phyloP scores from a whole-genome alignment of 441 rosid genomes.

The Gossypium trilobum region DNA sequence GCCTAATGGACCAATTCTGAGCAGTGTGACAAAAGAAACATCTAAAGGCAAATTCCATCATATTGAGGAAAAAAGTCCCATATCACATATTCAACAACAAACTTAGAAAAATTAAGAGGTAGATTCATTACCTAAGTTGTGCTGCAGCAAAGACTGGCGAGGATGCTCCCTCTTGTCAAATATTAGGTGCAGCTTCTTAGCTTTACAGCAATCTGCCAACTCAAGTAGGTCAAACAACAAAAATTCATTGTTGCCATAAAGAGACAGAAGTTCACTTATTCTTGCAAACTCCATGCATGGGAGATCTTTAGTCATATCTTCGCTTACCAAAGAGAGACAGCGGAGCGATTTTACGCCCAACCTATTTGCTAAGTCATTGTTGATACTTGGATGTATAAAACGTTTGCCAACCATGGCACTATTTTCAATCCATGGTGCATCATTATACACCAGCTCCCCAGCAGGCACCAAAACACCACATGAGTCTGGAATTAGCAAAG shows the following conservation, averaged over 20 bases:
- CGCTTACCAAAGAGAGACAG: conserved; percentile 72
- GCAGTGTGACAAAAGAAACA: not conserved
- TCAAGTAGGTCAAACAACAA: conserved; percentile 90
- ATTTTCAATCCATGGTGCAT: conserved; percentile 98
- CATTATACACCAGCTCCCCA: conserved; percentile 79
- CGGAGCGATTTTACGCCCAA: conserved; percentile 90
- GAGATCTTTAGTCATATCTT: conserved; percentile 77
- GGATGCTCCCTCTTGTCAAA: conserved; percentile 93
- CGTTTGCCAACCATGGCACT: conserved; percentile 55
- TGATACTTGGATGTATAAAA: conserved; percentile 75
- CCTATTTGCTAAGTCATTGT: conserved; percentile 74
- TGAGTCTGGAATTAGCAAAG: conserved; percentile 68
- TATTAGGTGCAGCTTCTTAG: conserved; percentile 65
- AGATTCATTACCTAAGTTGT: conserved; percentile 57
- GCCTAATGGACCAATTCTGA: not conserved
- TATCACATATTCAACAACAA: conserved; percentile 10
- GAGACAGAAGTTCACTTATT: conserved; percentile 68
- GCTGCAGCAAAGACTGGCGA: conserved; percentile 83
- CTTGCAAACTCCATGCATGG: conserved; percentile 88
- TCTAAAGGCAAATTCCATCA: not conserved
- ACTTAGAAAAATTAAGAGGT: not conserved
- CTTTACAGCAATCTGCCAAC: conserved; percentile 94
- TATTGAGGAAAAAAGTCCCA: not conserved
- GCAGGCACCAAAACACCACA: conserved; percentile 56
- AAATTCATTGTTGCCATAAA: conserved; percentile 70